phyloP scores from a whole-genome alignment of 352 stramenopile genomes.

The Pythium dissotocum region DNA sequence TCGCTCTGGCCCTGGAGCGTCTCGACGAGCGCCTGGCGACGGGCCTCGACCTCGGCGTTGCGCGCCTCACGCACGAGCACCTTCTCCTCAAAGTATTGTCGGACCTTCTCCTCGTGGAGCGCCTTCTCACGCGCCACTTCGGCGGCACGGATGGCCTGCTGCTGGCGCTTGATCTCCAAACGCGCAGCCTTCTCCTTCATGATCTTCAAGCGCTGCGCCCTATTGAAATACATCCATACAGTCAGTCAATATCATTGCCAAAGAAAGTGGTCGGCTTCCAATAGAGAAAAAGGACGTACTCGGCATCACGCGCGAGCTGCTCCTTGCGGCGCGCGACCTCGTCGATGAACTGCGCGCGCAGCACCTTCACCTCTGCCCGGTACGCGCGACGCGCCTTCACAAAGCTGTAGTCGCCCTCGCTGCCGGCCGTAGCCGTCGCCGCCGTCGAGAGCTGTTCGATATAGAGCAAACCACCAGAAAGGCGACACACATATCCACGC shows the following conservation, averaged over 20 bases:
- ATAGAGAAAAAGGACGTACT: conserved; percentile 41
- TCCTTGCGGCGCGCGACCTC: conserved; percentile 70
- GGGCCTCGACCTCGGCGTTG: conserved; percentile 59
- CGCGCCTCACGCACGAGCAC: conserved; percentile 66
- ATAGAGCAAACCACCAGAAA: neutral
- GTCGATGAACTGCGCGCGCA: conserved; percentile 77
- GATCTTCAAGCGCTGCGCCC: conserved; percentile 76
- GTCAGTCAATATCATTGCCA: neutral
- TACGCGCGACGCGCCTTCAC: conserved; percentile 74
- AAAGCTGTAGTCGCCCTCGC: conserved; percentile 65
- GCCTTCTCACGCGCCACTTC: conserved; percentile 82
- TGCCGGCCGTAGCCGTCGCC: conserved; percentile 17
- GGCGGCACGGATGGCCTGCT: conserved; percentile 79
- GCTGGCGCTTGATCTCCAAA: conserved; percentile 87
- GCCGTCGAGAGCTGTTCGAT: conserved; percentile 43
- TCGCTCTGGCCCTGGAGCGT: conserved; percentile 60
- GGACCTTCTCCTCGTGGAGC: conserved; percentile 76
- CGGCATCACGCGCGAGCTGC: conserved; percentile 82
- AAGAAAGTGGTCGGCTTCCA: neutral
- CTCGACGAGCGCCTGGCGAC: conserved; percentile 66
- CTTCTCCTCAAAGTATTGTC: conserved; percentile 81
- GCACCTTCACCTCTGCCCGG: conserved; percentile 55
- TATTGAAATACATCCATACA: conserved; percentile 17
- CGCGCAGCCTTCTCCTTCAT: conserved; percentile 87
- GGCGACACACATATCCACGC: conserved; percentile 1